These are phyloP conservation scores for Neofusicoccum sp. DNA, from an alignment of 2,329 filamentous ascomycete species.

Conservation along the genomic window DNA sequence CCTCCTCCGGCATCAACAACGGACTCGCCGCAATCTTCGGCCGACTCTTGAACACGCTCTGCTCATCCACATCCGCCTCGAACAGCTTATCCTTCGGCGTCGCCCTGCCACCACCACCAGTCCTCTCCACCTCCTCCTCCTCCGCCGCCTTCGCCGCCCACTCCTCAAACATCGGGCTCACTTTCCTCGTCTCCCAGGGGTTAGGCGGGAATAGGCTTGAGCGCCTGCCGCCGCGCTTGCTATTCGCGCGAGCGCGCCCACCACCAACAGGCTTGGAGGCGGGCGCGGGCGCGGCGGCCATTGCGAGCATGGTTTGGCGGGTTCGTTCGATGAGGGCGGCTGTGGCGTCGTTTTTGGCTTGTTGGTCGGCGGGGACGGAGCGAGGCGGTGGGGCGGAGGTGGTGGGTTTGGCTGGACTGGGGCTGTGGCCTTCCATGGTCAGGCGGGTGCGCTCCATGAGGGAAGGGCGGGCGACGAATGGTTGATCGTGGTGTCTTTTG, in stretches of 20 bases:
- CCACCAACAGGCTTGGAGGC: no score
- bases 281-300: constrained; percentile 38
- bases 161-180: constrained; percentile 25
- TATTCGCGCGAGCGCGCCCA: not conserved
- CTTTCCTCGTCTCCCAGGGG: constrained; percentile 52
- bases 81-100: constrained; percentile 13
- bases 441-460: constrained; percentile 48
- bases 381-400: constrained; percentile 12
- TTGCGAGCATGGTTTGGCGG: constrained; percentile 72
- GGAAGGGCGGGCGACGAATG: constrained; percentile 35
- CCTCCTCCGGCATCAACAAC: constrained; percentile 34
- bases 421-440: constrained; percentile 40
- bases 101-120: not conserved
- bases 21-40: constrained; percentile 80
- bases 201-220: constrained; percentile 49
- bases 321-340: constrained; percentile 69
- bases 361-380: constrained; percentile 27
- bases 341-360: constrained; percentile 30
- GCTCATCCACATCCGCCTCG: constrained; percentile 39
- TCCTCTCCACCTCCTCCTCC: not conserved
- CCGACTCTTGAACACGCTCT: constrained; percentile 79
- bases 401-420: constrained; percentile 25
- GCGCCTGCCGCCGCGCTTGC: not conserved
- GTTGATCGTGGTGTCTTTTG: constrained; percentile 27
- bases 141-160: not conserved